Base-by-base conservation (phyloP, 2,329 filamentous ascomycete genomes). In the Pseudocercospora macadamiae region DNA sequence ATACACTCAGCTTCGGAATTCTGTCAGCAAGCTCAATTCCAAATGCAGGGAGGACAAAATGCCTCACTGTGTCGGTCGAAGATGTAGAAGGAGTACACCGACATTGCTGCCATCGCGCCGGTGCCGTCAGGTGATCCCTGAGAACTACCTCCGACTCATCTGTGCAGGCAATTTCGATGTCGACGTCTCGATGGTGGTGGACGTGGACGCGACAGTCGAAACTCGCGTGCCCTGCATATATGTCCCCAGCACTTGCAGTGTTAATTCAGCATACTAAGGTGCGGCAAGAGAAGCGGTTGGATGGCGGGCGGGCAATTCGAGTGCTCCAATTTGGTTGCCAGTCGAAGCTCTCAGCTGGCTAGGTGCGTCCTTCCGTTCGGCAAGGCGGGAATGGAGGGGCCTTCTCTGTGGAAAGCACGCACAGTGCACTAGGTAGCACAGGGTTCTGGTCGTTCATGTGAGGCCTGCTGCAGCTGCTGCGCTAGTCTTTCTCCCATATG, bases 41-140 rank as follows among this genome's bases (percentile, higher is more conserved):
- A 28, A 26, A 16, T 39, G 52, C 52, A 47, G 18, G 25, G 25
- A 48, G 39, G 26, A 54, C 34, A 55, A 30, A 30, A 34, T 4
- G 49, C 71, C 85, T 73, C 83, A 97, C 95, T 96, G 78, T 99
- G 95, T 66, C 95, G 89, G 79, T 99, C 95, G 75, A 99, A 99
- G 74, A 99, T 97, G 82, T 96, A 96, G 79, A 99, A 96, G 60
- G 92, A 93, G 79, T 96, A 97, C 76, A 97, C 90, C 61, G 89
- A 88, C 95, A 99, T 97, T 19, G 55, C 55, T 28, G 52, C 23
- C 47, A 52, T 57, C 51, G 30, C 42, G 16, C n/a, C 18, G 21
- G 32, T 14, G 53, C 19, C 18, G 57, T 45, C 30, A 44, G 19
- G 45, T 36, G 45, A 36, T 49, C n/a, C 47, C 26, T 23, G 26